Percentiles rank a stretch among this genome's conserved stretches.
phyloP scores from a whole-genome alignment of 495 filamentous ascomycete genomes.

The Hypoxylon fragiforme region DNA sequence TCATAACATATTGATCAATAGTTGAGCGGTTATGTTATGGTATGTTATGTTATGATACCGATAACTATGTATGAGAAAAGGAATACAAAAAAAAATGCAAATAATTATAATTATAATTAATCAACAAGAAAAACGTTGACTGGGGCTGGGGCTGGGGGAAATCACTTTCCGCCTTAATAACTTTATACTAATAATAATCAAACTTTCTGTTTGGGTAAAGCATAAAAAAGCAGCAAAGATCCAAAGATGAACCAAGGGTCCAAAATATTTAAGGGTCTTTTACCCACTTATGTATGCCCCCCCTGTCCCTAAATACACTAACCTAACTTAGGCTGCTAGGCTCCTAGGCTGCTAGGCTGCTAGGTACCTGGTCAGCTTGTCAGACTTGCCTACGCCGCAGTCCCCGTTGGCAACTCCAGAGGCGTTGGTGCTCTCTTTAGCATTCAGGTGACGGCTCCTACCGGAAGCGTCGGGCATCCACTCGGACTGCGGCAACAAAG shows the following conservation, averaged over 20 bases:
- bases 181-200: constrained; percentile 10
- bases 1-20: constrained; percentile 35
- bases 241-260: constrained; percentile 12
- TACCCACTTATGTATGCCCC: too few species aligned
- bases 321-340: too few species aligned
- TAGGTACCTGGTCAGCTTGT: too few species aligned
- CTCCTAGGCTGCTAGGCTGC: too few species aligned
- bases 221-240: neutral
- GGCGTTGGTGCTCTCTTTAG: neutral
- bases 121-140: too few species aligned
- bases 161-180: neutral
- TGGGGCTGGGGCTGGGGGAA: too few species aligned
- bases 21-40: constrained; percentile 47
- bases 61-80: constrained; percentile 5
- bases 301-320: too few species aligned
- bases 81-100: too few species aligned
- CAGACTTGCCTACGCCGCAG: too few species aligned
- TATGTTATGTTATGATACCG: too few species aligned
- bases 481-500: constrained; percentile 18
- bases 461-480: constrained; percentile 32
- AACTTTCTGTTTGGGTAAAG: neutral
- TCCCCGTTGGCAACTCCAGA: too few species aligned
- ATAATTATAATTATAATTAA: too few species aligned
- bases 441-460: constrained; percentile 18
- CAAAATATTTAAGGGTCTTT: constrained; percentile 15